Base-by-base conservation (phyloP, 2,329 filamentous ascomycete species). In the Cytospora mali region DNA sequence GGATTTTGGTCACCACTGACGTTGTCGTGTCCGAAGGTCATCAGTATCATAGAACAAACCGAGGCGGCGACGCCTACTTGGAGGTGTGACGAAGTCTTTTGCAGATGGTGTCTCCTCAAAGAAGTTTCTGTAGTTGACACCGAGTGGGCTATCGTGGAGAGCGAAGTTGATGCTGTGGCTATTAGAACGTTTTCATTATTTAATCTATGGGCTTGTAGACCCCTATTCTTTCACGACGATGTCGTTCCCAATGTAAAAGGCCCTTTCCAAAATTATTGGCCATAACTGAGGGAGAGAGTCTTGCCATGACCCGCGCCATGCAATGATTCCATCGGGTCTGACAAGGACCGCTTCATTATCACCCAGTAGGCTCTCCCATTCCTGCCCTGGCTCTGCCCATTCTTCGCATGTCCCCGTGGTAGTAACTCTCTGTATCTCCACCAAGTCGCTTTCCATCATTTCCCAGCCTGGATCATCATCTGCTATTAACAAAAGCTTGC, bases 311-410 rank as follows among this genome's bases (percentile, higher is more conserved):
- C 54, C 54, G 6, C 60, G 31, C 60, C 60, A 62, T 28, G 54
- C 54, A 16, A 62, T 58, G 23, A 62, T 62, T 6, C 60, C 60
- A 23, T 62, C 60, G 5, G 60, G 60, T 31, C 54, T 48, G 39
- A 62, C 6, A 2, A 62, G 60, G 33, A 62, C 60, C 4, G 54
- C 60, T 7, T 35, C 54, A 13, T 58, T 29, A 18, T 50, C 60
- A 4, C 35, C 31, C 18, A 56, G 9, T 2, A 57, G 11, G 7
- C 27, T 51, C 16, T 25, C 25, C 60, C 60, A 62, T 53, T 62
- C 31, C 5, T 25, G 27, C 7, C 46, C 52, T 23, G 48, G 53
- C 6, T 62, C 60, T 46, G 14, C 6, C 60, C 60, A 62, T 4
- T 10, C 14, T 1, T 31, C 18, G 9, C 11, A 10, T 2, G 1